Base-by-base conservation (phyloP, 805 yeast species). In the Tetrapisispora pingtungensis region DNA sequence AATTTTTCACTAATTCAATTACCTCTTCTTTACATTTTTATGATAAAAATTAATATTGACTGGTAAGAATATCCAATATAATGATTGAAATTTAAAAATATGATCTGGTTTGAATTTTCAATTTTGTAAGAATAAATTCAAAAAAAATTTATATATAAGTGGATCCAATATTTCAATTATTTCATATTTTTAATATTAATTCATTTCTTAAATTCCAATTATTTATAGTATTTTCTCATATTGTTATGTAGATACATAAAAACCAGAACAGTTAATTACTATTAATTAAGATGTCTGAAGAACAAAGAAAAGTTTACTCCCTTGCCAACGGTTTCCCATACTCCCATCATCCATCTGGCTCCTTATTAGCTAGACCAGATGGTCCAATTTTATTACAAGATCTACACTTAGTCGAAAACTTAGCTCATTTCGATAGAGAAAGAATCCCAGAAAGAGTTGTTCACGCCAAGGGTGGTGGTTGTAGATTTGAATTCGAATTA, bases 391-490 rank as follows among this genome's bases (percentile, higher is more conserved):
- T 78, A 42, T 55, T 78, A 39, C 81, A 77, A 59, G 84, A 78
- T 60, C 67, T 69, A 57, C 76, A 77, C 62, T 64, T 77, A 46
- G 58, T 78, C 36, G 84, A 78, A 53, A 62, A 71, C 38, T 58
- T 78, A 27, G 71, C 81, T 19, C 81, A 76, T 58, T 78, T 78
- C 53, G 80, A 77, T 65, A 71, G 79, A 51, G 83, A 78, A 61
- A 71, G 82, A 47, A 70, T 77, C 42, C 82, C 84, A 27, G 84
- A 78, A 64, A 72, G 84, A 54, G 81, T 78, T 36, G 84, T 77
- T 34, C 84, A 78, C 56, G 82, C 82, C 43, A 76, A 76, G 58
- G 84, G 84, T 43, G 75, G 77, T 40, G 84, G 82, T 48, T 80
- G 80, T 36, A 74, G 69, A 55, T 79, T 81, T 33, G 67, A 67